phyloP scores from a whole-genome alignment of 805 yeast species.

The Candida dendrica region DNA sequence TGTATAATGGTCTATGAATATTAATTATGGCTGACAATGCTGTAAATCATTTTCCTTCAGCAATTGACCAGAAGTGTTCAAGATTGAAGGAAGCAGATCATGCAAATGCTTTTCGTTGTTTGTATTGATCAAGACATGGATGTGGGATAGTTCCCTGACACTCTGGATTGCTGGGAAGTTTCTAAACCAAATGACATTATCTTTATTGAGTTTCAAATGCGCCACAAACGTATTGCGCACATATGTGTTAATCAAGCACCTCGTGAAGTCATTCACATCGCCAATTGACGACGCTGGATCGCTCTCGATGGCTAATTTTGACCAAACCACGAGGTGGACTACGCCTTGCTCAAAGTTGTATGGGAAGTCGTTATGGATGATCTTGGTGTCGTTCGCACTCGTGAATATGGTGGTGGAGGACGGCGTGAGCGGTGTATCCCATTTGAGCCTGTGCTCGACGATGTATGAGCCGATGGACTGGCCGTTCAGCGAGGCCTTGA shows the following conservation, averaged over 20 bases:
- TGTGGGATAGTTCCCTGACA: conserved; percentile 57
- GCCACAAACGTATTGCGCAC: conserved; percentile 37
- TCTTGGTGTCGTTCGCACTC: conserved; percentile 25
- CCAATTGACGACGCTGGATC: conserved; percentile 46
- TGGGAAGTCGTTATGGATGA: conserved; percentile 57
- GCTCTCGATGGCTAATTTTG: conserved; percentile 40
- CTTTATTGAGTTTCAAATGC: conserved; percentile 28
- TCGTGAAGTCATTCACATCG: conserved; percentile 26
- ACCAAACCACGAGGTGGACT: conserved; percentile 61
- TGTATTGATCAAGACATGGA: conserved; percentile 49
- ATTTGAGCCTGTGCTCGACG: conserved; percentile 37
- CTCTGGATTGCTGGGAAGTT: conserved; percentile 69
- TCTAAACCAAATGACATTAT: conserved; percentile 49
- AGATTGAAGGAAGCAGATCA: not conserved
- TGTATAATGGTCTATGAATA: too few relatives aligned
- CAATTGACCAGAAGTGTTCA: not conserved
- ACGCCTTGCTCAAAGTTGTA: conserved; percentile 49
- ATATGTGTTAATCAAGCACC: conserved; percentile 38
- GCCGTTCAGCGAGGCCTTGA: conserved; percentile 35
- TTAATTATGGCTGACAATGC: not conserved
- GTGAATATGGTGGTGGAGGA: conserved; percentile 17
- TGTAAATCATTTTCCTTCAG: not conserved
- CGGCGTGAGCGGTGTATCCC: conserved; percentile 31
- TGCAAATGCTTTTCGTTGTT: not conserved
- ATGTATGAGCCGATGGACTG: conserved; percentile 42